Conservation (phyloP, 208 protist species). For the Tritrichomonas foetus region DNA sequence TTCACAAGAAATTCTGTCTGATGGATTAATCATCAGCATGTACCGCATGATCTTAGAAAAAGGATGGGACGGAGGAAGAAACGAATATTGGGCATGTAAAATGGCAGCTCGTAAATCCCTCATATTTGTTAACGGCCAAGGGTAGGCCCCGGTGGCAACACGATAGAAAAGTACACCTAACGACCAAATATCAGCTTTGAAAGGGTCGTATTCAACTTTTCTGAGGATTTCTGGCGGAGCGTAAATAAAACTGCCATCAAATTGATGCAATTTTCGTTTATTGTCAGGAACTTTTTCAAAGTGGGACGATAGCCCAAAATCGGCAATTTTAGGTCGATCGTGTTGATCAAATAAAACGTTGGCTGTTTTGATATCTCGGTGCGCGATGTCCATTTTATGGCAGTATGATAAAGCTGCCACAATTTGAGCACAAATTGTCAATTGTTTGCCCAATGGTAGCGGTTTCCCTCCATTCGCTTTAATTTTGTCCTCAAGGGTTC, state of each 20-base stretch:
- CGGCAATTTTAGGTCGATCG: background rate
- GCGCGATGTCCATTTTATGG: background rate
- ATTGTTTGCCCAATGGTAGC: too few species aligned
- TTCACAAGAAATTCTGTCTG: too few species aligned
- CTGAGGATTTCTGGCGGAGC: background rate
- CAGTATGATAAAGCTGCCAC: too few species aligned
- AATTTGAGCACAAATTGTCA: too few species aligned
- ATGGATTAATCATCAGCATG: too few species aligned
- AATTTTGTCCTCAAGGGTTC: background rate
- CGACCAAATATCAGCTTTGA: background rate
- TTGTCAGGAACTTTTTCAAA: background rate
- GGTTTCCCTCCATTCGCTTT: background rate
- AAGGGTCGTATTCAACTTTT: background rate
- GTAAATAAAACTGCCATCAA: background rate
- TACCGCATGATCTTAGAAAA: too few species aligned
- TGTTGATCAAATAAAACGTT: background rate
- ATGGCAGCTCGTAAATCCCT: too few species aligned
- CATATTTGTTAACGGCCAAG: too few species aligned
- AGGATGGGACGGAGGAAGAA: too few species aligned
- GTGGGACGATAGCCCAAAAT: background rate
- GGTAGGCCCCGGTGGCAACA: background rate
- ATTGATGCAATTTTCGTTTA: background rate
- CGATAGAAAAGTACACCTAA: background rate
- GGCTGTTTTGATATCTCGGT: background rate
- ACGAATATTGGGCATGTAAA: too few species aligned